These are phyloP conservation scores for Pleurostoma richardsiae DNA, from an alignment of 2,329 filamentous ascomycete genomes.

Conservation along the genomic window DNA sequence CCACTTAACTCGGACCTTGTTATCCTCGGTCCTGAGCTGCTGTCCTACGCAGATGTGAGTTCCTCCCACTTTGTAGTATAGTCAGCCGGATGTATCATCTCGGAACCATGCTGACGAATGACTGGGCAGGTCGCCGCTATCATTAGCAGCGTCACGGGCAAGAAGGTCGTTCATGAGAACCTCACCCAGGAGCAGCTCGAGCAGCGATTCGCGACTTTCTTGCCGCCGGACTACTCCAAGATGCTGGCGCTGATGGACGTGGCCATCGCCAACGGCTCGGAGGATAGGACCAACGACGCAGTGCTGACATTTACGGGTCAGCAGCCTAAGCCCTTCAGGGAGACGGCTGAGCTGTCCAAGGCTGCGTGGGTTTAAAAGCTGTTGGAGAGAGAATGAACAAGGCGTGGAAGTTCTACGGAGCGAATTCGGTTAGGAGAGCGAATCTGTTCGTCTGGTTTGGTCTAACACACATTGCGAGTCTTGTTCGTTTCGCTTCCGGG, in stretches of 20 bases:
- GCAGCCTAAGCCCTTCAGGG: slow-evolving; percentile 21
- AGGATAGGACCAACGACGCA: slow-evolving; percentile 27
- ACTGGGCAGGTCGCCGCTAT: slow-evolving; percentile 24
- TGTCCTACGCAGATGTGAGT: slow-evolving; percentile 27
- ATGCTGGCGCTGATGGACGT: slow-evolving; percentile 26
- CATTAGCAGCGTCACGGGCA: slow-evolving; percentile 22
- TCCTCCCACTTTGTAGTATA: neutral
- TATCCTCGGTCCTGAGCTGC: slow-evolving; percentile 28
- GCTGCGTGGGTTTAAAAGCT: slow-evolving; percentile 11
- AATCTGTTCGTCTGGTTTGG: no score
- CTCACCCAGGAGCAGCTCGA: slow-evolving; percentile 20
- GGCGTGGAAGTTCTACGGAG: no score
- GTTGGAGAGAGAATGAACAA: neutral
- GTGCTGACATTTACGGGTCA: slow-evolving; percentile 25
- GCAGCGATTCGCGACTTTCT: slow-evolving; percentile 14
- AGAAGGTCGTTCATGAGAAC: slow-evolving; percentile 26
- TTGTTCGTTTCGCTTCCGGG: no score
- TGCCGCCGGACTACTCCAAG: slow-evolving; percentile 23
- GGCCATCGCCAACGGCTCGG: slow-evolving; percentile 24
- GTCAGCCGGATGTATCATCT: neutral
- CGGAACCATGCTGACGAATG: neutral
- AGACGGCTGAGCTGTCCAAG: slow-evolving; percentile 18
- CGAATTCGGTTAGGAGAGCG: no score
- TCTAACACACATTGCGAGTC: no score
- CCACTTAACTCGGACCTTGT: slow-evolving; percentile 34